Percentiles rank a stretch among this genome's conserved stretches.
Evolutionary conservation across 805 yeast genomes (phyloP).

Genomic region (Nakazawaea sp.): DNA sequence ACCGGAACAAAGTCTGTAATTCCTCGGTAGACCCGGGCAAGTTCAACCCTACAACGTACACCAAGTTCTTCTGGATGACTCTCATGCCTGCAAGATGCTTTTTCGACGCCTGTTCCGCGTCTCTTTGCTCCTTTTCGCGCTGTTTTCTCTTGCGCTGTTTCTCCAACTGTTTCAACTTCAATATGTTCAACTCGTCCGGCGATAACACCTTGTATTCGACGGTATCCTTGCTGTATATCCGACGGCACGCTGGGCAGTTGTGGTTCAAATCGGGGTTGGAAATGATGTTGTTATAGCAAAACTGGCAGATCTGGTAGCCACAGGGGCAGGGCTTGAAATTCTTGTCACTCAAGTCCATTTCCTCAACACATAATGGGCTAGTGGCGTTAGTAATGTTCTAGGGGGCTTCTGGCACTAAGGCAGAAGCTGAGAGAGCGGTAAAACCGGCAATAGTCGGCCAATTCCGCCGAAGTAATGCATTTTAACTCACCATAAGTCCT

Average conservation of each 20-base stretch:
- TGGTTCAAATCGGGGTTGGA: constrained; percentile 95
- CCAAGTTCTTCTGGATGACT: constrained; percentile 96
- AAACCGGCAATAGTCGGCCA: too few relatives aligned
- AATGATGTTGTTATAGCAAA: constrained; percentile 93
- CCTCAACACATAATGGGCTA: constrained; percentile 94
- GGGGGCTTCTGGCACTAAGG: too few relatives aligned
- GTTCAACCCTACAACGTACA: constrained; percentile 90
- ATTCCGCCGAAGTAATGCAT: not conserved
- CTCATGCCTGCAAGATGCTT: constrained; percentile 94
- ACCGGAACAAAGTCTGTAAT: constrained; percentile 70
- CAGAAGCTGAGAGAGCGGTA: too few relatives aligned
- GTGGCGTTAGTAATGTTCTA: constrained; percentile 4
- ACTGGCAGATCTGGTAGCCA: constrained; percentile 97
- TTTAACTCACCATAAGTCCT: constrained; percentile 54
- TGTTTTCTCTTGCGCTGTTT: constrained; percentile 79
- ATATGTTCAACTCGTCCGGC: constrained; percentile 80
- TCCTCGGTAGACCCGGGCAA: constrained; percentile 86
- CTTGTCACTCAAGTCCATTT: constrained; percentile 93
- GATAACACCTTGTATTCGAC: constrained; percentile 82
- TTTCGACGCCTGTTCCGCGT: constrained; percentile 76
- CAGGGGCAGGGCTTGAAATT: constrained; percentile 99
- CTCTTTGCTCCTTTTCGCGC: constrained; percentile 86
- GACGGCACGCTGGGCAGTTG: constrained; percentile 95
- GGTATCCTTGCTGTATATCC: constrained; percentile 86
- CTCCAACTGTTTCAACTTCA: constrained; percentile 73